Evolutionary conservation across 108 stramenopile genomes (phyloP).

Genomic region (Conticribra weissflogii): DNA sequence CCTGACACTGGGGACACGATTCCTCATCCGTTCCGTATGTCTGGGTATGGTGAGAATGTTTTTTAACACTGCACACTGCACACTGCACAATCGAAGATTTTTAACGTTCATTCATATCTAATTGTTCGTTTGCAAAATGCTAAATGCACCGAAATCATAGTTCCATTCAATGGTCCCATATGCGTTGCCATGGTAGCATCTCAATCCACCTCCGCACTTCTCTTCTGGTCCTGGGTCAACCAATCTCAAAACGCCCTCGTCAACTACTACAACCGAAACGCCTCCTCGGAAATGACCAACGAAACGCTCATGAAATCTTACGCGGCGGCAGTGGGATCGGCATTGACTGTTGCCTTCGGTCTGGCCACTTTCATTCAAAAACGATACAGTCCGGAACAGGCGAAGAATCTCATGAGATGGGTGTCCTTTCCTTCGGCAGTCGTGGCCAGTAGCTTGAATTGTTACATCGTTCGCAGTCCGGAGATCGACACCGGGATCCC

Average conservation of each 20-base stretch:
- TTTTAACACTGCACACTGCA: no score
- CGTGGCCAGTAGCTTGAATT: slow-evolving; percentile 83
- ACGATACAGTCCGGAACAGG: slow-evolving; percentile 57
- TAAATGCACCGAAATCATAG: neutral
- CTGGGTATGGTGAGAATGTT: slow-evolving; percentile 57
- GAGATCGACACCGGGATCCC: slow-evolving; percentile 84
- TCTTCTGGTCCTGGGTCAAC: slow-evolving; percentile 83
- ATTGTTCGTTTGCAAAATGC: slow-evolving; percentile 1
- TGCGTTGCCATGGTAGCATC: slow-evolving; percentile 63
- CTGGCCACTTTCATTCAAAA: slow-evolving; percentile 72
- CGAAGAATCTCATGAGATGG: slow-evolving; percentile 70
- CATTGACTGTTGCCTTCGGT: slow-evolving; percentile 83
- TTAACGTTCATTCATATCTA: slow-evolving; percentile 23
- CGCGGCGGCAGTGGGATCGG: slow-evolving; percentile 79
- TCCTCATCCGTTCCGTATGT: slow-evolving; percentile 76
- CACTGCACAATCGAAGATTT: neutral
- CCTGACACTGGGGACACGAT: slow-evolving; percentile 92
- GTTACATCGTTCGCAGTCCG: slow-evolving; percentile 87
- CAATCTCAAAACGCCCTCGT: slow-evolving; percentile 81
- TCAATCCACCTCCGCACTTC: slow-evolving; percentile 50
- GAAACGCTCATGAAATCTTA: slow-evolving; percentile 84
- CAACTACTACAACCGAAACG: slow-evolving; percentile 88
- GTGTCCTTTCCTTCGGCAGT: slow-evolving; percentile 88
- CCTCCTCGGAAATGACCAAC: slow-evolving; percentile 76
- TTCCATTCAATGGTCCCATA: slow-evolving; percentile 79